Evolutionary conservation across 2,329 filamentous ascomycete genomes (phyloP).

Genomic region (Hypoxylon sp.): DNA sequence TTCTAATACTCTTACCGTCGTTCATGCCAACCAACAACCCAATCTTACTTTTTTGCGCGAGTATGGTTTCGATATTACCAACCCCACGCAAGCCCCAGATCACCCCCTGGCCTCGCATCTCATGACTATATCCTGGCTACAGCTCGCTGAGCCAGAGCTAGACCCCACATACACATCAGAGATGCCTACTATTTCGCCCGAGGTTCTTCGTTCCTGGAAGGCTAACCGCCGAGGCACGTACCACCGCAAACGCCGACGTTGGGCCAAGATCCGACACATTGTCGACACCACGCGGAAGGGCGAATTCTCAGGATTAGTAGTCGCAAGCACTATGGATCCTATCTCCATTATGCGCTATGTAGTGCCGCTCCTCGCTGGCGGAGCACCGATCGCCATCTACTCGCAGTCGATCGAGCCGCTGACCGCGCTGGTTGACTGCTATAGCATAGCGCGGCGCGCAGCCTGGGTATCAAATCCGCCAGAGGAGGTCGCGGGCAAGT

Average conservation of each 20-base stretch:
- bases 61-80: conserved; percentile 84
- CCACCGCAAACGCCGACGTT: conserved; percentile 89
- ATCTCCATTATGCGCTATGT: conserved; percentile 80
- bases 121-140: conserved; percentile 90
- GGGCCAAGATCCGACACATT: conserved; percentile 78
- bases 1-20: conserved; percentile 83
- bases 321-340: conserved; percentile 87
- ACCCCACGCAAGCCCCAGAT: conserved; percentile 70
- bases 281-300: conserved; percentile 82
- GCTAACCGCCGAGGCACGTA: conserved; percentile 86
- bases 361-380: conserved; percentile 85
- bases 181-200: conserved; percentile 71
- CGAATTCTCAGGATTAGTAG: conserved; percentile 85
- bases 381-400: conserved; percentile 89
- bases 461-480: conserved; percentile 77
- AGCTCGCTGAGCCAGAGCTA: conserved; percentile 82
- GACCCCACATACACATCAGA: conserved; percentile 81
- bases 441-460: conserved; percentile 82
- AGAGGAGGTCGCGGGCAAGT: conserved; percentile 61
- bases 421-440: conserved; percentile 83
- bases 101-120: conserved; percentile 89
- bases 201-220: conserved; percentile 80
- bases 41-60: conserved; percentile 91
- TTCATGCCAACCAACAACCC: conserved; percentile 87
- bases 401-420: conserved; percentile 85